These are phyloP conservation scores for Solanum pinnatisectum DNA, from an alignment of 257 asterid genomes.

Conservation along the genomic window DNA sequence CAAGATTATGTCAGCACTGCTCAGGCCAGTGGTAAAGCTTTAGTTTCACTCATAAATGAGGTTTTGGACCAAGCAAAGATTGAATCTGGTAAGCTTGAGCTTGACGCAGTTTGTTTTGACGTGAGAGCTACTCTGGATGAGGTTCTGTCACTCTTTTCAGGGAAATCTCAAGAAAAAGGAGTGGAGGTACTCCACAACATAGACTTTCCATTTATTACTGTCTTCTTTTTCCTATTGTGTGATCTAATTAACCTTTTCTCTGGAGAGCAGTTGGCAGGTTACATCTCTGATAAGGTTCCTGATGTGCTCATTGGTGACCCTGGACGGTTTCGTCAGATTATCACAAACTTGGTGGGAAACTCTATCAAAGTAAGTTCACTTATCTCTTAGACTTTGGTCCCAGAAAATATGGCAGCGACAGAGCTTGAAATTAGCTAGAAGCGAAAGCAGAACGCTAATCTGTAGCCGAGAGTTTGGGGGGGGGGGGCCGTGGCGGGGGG, in stretches of 20 bases:
- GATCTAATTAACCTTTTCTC: conserved; percentile 6
- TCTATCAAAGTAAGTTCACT: conserved; percentile 74
- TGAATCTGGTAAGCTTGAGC: conserved; percentile 99
- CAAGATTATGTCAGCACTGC: conserved; percentile 94
- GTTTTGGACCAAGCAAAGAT: conserved; percentile 96
- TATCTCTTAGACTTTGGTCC: neutral
- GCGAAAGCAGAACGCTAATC: neutral
- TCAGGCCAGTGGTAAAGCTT: conserved; percentile 95
- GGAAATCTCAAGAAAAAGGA: conserved; percentile 80
- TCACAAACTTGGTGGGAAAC: conserved; percentile 83
- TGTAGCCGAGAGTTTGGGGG: neutral
- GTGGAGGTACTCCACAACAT: conserved; percentile 54
- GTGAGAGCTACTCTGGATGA: conserved; percentile 38
- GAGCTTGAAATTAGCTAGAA: neutral
- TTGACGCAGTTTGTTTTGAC: conserved; percentile 52
- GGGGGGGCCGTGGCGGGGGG: neutral
- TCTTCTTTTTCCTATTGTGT: neutral
- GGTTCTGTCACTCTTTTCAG: conserved; percentile 61
- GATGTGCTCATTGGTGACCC: conserved; percentile 80
- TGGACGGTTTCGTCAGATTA: conserved; percentile 85
- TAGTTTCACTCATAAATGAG: conserved; percentile 93
- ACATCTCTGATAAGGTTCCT: conserved; percentile 74
- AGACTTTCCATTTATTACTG: neutral
- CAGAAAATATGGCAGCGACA: neutral
- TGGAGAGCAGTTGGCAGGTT: conserved; percentile 79